Conservation (phyloP, 176 grass and related monocot genomes). For the Bonia amplexicaulis region DNA sequence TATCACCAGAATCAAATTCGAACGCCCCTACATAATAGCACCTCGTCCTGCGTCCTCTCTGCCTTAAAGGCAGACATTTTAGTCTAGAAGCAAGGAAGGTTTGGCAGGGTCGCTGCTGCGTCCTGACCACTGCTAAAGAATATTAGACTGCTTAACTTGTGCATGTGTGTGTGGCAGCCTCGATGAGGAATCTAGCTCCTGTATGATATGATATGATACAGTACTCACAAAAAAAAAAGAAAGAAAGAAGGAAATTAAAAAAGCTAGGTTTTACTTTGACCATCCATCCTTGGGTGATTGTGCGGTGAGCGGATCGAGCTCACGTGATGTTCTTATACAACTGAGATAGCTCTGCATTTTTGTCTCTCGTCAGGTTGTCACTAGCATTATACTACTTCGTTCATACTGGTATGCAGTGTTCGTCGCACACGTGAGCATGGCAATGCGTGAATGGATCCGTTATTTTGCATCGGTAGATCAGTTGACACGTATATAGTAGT, state of each 20-base stretch:
- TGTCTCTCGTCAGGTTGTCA: constrained; percentile 16
- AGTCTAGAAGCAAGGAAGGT: constrained; percentile 43
- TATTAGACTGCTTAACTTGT: constrained; percentile 21
- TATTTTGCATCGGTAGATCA: too few species aligned
- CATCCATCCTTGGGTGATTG: neutral
- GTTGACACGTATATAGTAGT: too few species aligned
- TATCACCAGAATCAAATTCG: too few species aligned
- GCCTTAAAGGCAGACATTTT: constrained; percentile 33
- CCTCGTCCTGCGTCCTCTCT: neutral
- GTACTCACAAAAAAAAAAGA: neutral
- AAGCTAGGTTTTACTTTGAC: constrained; percentile 18
- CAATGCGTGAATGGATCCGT: neutral
- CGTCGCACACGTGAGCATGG: neutral
- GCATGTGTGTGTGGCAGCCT: constrained; percentile 19
- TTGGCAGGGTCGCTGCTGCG: constrained; percentile 16
- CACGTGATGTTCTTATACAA: constrained; percentile 24
- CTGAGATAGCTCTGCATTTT: neutral
- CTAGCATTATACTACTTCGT: neutral
- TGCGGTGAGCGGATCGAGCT: neutral
- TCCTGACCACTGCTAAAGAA: constrained; percentile 10
- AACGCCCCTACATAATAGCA: neutral
- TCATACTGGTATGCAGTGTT: neutral
- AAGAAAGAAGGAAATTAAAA: neutral
- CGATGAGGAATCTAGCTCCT: constrained; percentile 37
- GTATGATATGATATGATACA: constrained; percentile 10